These are phyloP conservation scores for Mentha longifolia DNA, from an alignment of 257 asterid species.

Conservation along the genomic window DNA sequence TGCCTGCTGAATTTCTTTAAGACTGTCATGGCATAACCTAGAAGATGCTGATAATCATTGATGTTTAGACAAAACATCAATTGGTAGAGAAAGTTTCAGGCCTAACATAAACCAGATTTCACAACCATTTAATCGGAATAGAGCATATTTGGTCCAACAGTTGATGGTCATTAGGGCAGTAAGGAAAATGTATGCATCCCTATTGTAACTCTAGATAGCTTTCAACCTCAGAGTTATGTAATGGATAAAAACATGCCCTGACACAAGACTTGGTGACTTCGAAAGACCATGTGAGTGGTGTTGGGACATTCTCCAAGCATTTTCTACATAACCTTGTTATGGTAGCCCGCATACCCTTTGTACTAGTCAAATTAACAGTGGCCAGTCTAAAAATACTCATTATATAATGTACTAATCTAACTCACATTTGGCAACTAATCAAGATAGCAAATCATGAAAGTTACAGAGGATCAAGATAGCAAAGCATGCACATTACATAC, in stretches of 20 bases:
- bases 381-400: background rate
- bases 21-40: slow-evolving; percentile 1
- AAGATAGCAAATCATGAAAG: background rate
- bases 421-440: slow-evolving; percentile 16
- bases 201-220: slow-evolving; percentile 11
- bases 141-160: background rate
- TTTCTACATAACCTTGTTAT: slow-evolving; percentile 9
- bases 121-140: background rate
- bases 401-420: slow-evolving; percentile 2
- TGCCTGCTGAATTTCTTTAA: background rate
- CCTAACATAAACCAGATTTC: background rate
- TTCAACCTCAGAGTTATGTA: background rate
- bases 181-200: background rate
- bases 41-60: slow-evolving; percentile 18
- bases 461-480: background rate
- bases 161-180: background rate
- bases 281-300: background rate
- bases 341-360: slow-evolving; percentile 2
- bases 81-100: background rate
- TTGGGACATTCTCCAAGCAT: background rate
- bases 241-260: slow-evolving; percentile 6
- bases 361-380: background rate
- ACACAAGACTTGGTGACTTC: background rate
- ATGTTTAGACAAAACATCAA: slow-evolving; percentile 14
- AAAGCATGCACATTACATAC: background rate